Percentiles rank a stretch among this genome's conserved stretches.
These are phyloP conservation scores for Mrakiaceae sp. DNA, from an alignment of 1,284 basidiomycete species.

Conservation along the genomic window DNA sequence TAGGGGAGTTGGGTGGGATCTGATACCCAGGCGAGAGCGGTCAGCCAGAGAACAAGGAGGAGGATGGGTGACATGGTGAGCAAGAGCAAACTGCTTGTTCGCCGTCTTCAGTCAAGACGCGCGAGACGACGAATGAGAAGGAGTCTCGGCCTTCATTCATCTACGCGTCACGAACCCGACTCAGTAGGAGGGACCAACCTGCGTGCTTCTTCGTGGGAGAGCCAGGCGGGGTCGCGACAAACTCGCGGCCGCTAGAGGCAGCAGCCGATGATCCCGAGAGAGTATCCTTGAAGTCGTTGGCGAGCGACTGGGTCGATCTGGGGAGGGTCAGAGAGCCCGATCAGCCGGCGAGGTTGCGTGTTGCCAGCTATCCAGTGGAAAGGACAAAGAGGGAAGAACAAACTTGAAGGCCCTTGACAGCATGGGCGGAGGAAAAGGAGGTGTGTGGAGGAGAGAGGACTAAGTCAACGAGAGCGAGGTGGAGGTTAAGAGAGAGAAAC, in stretches of 20 bases:
- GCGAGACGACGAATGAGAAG: neutral
- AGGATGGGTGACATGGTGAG: too few relatives aligned
- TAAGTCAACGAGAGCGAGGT: neutral
- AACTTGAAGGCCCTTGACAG: slow-evolving; percentile 7
- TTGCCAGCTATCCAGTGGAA: neutral
- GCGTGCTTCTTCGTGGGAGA: slow-evolving; percentile 7
- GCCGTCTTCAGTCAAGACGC: too few relatives aligned
- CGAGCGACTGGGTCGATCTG: slow-evolving; percentile 15
- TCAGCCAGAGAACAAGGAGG: too few relatives aligned
- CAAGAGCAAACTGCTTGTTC: too few relatives aligned
- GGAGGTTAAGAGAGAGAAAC: neutral
- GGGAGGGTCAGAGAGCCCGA: too few relatives aligned
- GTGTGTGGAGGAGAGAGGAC: neutral
- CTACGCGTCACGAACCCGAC: too few relatives aligned
- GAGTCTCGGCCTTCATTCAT: neutral
- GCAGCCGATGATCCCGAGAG: slow-evolving; percentile 5
- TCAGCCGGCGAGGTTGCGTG: too few relatives aligned
- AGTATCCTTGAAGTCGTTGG: slow-evolving; percentile 10
- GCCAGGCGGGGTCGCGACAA: neutral
- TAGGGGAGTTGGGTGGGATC: neutral
- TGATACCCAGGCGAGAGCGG: neutral
- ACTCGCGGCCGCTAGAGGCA: neutral
- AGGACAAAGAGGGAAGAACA: neutral
- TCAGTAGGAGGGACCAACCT: neutral
- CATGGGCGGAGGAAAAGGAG: neutral